A percentile compares a stretch with the other conserved stretches of the same genome.
Conservation (phyloP, 164 flowering plant genomes). For the Tetracentron sinense region DNA sequence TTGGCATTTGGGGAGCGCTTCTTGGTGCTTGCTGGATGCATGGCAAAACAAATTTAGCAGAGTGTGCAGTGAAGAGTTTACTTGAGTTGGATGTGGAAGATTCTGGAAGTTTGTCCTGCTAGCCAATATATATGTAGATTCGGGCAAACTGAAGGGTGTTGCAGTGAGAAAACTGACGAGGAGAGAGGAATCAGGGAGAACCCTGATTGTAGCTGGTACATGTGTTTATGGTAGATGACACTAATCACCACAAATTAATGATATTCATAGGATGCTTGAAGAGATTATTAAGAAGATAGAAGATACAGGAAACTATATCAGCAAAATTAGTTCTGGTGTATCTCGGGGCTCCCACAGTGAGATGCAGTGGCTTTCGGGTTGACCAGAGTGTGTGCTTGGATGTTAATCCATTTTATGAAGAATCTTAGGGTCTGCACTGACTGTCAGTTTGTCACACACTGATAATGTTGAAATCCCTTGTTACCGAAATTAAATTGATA, state of each 20-base stretch:
- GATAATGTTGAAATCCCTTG: conserved; percentile 20
- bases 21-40: conserved; percentile 45
- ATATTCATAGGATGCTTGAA: conserved; percentile 24
- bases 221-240: conserved; percentile 42
- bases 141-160: conserved; percentile 22
- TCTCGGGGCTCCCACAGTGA: conserved; percentile 30
- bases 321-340: background rate
- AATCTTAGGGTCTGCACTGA: conserved; percentile 30
- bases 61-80: conserved; percentile 32
- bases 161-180: conserved; percentile 41
- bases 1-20: conserved; percentile 47
- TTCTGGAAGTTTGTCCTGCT: conserved; percentile 43
- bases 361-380: conserved; percentile 35
- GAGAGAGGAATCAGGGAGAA: conserved; percentile 36
- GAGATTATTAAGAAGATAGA: conserved; percentile 27
- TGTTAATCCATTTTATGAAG: conserved; percentile 33
- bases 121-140: conserved; percentile 24
- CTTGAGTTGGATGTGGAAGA: conserved; percentile 33
- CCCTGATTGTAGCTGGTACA: conserved; percentile 56
- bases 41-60: conserved; percentile 32
- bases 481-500: conserved; percentile 20
- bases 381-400: conserved; percentile 32
- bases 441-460: conserved; percentile 31
- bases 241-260: conserved; percentile 33
- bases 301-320: conserved; percentile 20